These are phyloP conservation scores for Podospora pseudopauciseta DNA, from an alignment of 495 filamentous ascomycete species.

Conservation along the genomic window DNA sequence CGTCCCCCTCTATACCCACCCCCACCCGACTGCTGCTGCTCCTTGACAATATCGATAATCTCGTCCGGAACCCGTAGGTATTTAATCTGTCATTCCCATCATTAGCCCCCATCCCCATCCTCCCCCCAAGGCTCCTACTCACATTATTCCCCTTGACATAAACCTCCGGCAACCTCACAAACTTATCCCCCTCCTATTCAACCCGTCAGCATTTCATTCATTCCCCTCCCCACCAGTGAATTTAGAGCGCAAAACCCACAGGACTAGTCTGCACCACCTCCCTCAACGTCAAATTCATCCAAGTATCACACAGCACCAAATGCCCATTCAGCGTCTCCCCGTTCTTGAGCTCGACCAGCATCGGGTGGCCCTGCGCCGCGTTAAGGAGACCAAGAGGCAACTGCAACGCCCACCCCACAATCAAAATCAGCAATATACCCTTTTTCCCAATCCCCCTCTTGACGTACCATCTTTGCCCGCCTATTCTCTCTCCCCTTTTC, in stretches of 20 bases:
- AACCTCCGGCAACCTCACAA: conserved; percentile 84
- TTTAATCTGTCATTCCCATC: conserved; percentile 69
- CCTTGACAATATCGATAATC: conserved; percentile 89
- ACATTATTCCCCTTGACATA: conserved; percentile 98
- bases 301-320: conserved; percentile 92
- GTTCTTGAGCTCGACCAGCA: conserved; percentile 99
- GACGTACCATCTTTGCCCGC: conserved; percentile 12
- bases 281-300: conserved; percentile 97
- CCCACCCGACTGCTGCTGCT: conserved; percentile 72
- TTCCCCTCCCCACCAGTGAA: background rate
- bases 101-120: background rate
- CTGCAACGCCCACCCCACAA: conserved; percentile 39
- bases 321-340: conserved; percentile 97
- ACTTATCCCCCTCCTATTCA: conserved; percentile 78
- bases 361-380: conserved; percentile 94
- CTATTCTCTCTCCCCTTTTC: too few relatives aligned
- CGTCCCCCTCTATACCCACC: conserved; percentile 60
- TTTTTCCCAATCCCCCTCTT: background rate
- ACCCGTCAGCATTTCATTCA: conserved; percentile 14
- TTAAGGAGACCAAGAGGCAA: conserved; percentile 89
- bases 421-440: too few relatives aligned
- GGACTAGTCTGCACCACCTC: conserved; percentile 97
- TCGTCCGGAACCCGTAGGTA: conserved; percentile 94
- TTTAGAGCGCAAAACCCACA: conserved; percentile 32
- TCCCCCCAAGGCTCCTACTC: conserved; percentile 29